Evolutionary conservation across 768 basidiomycete species (phyloP).

Genomic region (Rubroboletus satanas): DNA sequence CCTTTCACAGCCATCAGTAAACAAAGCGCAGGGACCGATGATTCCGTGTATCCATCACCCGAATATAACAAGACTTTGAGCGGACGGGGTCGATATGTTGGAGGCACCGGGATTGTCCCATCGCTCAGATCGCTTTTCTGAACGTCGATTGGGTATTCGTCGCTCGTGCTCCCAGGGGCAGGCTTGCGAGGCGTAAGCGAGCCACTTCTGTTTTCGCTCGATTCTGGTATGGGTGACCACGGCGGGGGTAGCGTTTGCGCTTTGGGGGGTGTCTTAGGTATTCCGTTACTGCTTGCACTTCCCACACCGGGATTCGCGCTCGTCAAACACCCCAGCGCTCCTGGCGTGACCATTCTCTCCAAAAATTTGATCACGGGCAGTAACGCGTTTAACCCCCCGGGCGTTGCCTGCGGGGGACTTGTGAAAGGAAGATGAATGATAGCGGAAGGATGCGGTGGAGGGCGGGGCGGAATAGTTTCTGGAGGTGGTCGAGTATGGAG

Average conservation of each 20-base stretch:
- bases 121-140: conserved; percentile 14
- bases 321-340: conserved; percentile 19
- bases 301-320: neutral
- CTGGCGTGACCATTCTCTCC: conserved; percentile 59
- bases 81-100: conserved; percentile 47
- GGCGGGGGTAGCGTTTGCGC: conserved; percentile 12
- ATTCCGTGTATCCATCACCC: conserved; percentile 90
- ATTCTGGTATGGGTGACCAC: conserved; percentile 18
- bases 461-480: conserved; percentile 47
- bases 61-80: conserved; percentile 78
- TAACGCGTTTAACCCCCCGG: conserved; percentile 52
- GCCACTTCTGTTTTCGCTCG: conserved; percentile 15
- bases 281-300: neutral
- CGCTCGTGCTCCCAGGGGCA: neutral
- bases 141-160: conserved; percentile 16
- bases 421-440: conserved; percentile 77
- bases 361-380: conserved; percentile 65
- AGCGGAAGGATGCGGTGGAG: conserved; percentile 67
- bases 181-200: conserved; percentile 15
- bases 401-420: conserved; percentile 54
- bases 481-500: neutral
- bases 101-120: conserved; percentile 10
- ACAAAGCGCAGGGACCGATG: conserved; percentile 79
- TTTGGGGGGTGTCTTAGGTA: conserved; percentile 8
- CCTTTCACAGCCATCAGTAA: conserved; percentile 77